Base-by-base conservation (phyloP, 345 rosid species). In the Psidium friedrichsthalianum region DNA sequence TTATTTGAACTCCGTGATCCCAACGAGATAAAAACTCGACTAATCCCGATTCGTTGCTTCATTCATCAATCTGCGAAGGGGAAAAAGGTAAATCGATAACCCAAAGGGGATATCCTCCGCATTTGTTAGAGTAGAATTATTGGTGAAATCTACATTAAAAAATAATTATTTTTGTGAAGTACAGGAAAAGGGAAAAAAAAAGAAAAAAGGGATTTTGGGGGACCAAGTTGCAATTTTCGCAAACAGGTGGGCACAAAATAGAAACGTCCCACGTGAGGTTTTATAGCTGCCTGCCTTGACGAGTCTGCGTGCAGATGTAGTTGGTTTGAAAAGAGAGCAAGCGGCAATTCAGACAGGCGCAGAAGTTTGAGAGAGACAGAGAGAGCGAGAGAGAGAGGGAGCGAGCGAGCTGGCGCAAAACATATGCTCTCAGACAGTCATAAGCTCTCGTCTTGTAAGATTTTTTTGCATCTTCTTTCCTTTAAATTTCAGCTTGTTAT, bases 321-420 rank as follows among this genome's bases (percentile, higher is more conserved):
- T 16, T 87, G 87, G 87, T 90, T 91, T 91, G 88, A 89, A 90
- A 59, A 82, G 83, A 85, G 88, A n/a, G 80, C 80, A 69, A 86
- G 92, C 90, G 93, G 90, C 90, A 89, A 78, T 88, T 90, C 84
- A 47, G 58, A 88, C 85, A 80, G 47, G 24, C 80, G 80, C 47
- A 69, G 78, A 69, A 69, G 80, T 69, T 69, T 36, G 42, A 40
- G 42, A 42, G 44, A 29, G 44, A 32, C 44, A 64, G 44, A 64
- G 76, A 61, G 76, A 61, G 74, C 27, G 74, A 32, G 21, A 6
- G 74, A 61, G 76, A 29, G 42, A 61, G 42, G 8, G 0, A 51
- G 42, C 24, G 82, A 78, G 82, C 24, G 82, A 52, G 25, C 74
- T 54, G 64, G 42, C 83, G 85, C n/a, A n/a, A 56, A 42, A n/a